Conservation (phyloP, 108 stramenopile genomes). For the Fragilariopsis cylindrus region DNA sequence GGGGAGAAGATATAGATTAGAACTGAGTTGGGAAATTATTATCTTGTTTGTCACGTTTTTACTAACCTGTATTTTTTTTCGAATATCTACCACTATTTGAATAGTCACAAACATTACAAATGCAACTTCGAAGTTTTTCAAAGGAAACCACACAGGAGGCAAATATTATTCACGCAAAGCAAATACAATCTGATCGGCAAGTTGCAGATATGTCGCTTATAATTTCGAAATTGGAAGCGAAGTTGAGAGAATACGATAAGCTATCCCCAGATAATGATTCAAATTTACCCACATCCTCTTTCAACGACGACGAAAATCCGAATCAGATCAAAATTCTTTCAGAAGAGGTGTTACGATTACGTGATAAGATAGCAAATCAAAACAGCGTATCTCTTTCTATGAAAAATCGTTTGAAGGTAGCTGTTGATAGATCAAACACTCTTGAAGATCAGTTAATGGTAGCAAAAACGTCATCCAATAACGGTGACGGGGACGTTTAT, state of each 20-base stretch:
- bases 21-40: too few relatives aligned
- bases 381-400: constrained; percentile 59
- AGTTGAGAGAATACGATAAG: constrained; percentile 28
- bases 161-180: constrained; percentile 46
- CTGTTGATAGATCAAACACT: constrained; percentile 52
- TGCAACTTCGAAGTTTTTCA: constrained; percentile 62
- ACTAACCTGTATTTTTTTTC: neutral
- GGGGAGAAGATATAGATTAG: too few relatives aligned
- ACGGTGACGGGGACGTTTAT: constrained; percentile 5
- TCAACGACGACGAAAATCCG: constrained; percentile 42
- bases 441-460: constrained; percentile 56
- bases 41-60: too few relatives aligned
- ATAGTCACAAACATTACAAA: constrained; percentile 53
- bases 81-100: neutral
- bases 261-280: neutral
- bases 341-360: constrained; percentile 68
- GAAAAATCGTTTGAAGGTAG: constrained; percentile 68
- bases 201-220: constrained; percentile 61
- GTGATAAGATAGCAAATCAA: constrained; percentile 54
- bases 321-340: constrained; percentile 66
- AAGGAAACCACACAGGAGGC: constrained; percentile 76
- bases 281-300: constrained; percentile 11
- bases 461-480: neutral
- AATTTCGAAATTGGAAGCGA: constrained; percentile 51
- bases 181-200: constrained; percentile 63